Evolutionary conservation across 495 filamentous ascomycete species (phyloP).

Genomic region (Annulohypoxylon moriforme): DNA sequence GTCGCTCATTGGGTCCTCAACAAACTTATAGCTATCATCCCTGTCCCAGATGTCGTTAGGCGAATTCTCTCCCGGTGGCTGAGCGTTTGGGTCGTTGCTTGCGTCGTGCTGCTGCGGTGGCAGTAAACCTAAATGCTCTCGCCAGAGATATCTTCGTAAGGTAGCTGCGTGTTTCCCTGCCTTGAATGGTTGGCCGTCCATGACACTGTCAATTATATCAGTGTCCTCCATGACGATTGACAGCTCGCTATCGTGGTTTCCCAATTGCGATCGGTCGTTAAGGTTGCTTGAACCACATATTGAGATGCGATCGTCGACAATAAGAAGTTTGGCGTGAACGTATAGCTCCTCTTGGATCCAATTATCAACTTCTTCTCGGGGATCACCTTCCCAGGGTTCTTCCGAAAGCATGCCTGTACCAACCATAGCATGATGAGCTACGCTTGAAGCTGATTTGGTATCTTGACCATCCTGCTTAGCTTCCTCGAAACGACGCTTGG

Average conservation of each 20-base stretch:
- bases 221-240: constrained; percentile 92
- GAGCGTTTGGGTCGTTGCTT: constrained; percentile 78
- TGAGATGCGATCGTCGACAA: constrained; percentile 82
- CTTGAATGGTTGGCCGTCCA: constrained; percentile 81
- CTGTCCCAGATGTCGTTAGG: constrained; percentile 74
- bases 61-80: constrained; percentile 76
- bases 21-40: constrained; percentile 75
- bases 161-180: constrained; percentile 83
- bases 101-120: constrained; percentile 79
- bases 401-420: constrained; percentile 71
- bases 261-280: constrained; percentile 93
- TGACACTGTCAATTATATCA: constrained; percentile 73
- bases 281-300: constrained; percentile 92
- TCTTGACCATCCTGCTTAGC: constrained; percentile 60
- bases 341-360: constrained; percentile 97
- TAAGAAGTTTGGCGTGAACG: constrained; percentile 88
- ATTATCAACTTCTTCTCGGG: constrained; percentile 79
- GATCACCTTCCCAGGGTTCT: constrained; percentile 76
- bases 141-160: constrained; percentile 86
- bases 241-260: constrained; percentile 91
- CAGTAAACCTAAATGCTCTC: constrained; percentile 89
- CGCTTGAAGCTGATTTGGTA: constrained; percentile 68
- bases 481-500: constrained; percentile 73
- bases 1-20: constrained; percentile 83
- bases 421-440: constrained; percentile 86